phyloP scores from a whole-genome alignment of 768 basidiomycete genomes.

The Serendipita sp. region DNA sequence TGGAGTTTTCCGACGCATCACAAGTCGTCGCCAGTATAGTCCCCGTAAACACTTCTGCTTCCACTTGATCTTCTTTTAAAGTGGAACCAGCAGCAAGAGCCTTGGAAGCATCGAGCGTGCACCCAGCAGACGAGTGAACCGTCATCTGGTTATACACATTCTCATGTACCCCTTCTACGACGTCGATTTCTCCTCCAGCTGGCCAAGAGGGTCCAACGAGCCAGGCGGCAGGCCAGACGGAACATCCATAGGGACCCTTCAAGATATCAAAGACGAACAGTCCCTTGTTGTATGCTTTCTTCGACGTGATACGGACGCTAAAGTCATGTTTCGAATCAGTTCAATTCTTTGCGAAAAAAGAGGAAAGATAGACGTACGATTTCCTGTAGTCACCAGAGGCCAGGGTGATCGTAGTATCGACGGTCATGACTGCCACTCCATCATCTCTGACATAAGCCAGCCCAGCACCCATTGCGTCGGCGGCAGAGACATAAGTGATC shows the following conservation, averaged over 20 bases:
- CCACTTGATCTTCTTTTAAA: neutral
- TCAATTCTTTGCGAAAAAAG: neutral
- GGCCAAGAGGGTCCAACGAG: conserved; percentile 7
- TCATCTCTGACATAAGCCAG: conserved; percentile 48
- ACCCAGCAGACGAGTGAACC: conserved; percentile 25
- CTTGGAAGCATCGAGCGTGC: conserved; percentile 20
- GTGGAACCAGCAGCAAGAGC: conserved; percentile 1
- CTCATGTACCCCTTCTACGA: conserved; percentile 23
- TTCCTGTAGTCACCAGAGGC: conserved; percentile 36
- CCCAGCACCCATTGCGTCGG: conserved; percentile 32
- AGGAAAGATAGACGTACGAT: conserved; percentile 22
- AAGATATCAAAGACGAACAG: conserved; percentile 60
- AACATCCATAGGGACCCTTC: conserved; percentile 45
- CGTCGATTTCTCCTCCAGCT: neutral
- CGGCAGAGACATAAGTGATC: conserved; percentile 40
- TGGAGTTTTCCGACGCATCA: conserved; percentile 17
- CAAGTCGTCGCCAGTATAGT: conserved; percentile 19
- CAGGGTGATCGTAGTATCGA: conserved; percentile 39
- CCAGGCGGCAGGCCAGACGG: conserved; percentile 46
- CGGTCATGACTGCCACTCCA: conserved; percentile 41
- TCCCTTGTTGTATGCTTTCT: conserved; percentile 45
- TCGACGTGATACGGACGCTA: conserved; percentile 52
- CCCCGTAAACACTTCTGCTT: conserved; percentile 16
- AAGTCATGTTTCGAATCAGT: neutral
- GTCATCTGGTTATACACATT: conserved; percentile 28